phyloP scores from a whole-genome alignment of 1,139 yeast species.

The Candida freyschussii region DNA sequence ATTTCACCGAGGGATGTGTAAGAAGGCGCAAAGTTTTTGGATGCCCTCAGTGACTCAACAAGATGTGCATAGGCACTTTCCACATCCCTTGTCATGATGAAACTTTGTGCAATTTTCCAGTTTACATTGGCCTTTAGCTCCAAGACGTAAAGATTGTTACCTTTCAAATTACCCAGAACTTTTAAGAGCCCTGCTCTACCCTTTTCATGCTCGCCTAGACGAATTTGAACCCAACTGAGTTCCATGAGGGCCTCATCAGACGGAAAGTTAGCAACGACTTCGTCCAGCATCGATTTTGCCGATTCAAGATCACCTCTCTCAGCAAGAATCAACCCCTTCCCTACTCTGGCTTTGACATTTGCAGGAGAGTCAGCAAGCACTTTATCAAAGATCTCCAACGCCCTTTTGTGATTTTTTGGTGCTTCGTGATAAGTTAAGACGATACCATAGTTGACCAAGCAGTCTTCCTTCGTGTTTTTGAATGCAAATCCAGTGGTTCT shows the following conservation, averaged over 20 bases:
- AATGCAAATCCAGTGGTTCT: slow-evolving; percentile 45
- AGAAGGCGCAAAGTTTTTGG: slow-evolving; percentile 65
- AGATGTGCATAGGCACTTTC: slow-evolving; percentile 48
- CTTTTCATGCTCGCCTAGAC: slow-evolving; percentile 41
- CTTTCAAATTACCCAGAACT: slow-evolving; percentile 42
- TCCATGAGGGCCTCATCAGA: slow-evolving; percentile 64
- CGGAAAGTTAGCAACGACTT: slow-evolving; percentile 43
- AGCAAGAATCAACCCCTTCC: slow-evolving; percentile 73
- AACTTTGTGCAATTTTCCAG: slow-evolving; percentile 73
- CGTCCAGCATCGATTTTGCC: slow-evolving; percentile 49
- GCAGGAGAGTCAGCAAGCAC: slow-evolving; percentile 48
- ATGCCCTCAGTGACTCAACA: slow-evolving; percentile 58
- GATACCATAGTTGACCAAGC: slow-evolving; percentile 65
- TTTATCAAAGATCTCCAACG: slow-evolving; percentile 64
- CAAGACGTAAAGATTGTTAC: slow-evolving; percentile 46
- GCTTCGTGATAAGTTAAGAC: slow-evolving; percentile 83
- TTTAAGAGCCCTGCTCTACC: slow-evolving; percentile 51
- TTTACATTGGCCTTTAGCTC: slow-evolving; percentile 56
- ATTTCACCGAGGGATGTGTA: slow-evolving; percentile 76
- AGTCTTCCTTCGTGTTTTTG: slow-evolving; percentile 49
- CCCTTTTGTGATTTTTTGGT: slow-evolving; percentile 78
- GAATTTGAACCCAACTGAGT: slow-evolving; percentile 73
- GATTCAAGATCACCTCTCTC: slow-evolving; percentile 54
- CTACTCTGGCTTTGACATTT: slow-evolving; percentile 63
- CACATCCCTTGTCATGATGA: slow-evolving; percentile 30